Evolutionary conservation across 352 stramenopile species (phyloP), one percentile per base, ranked within the genome.

Genomic region (Phytopythium ostracodes): DNA sequence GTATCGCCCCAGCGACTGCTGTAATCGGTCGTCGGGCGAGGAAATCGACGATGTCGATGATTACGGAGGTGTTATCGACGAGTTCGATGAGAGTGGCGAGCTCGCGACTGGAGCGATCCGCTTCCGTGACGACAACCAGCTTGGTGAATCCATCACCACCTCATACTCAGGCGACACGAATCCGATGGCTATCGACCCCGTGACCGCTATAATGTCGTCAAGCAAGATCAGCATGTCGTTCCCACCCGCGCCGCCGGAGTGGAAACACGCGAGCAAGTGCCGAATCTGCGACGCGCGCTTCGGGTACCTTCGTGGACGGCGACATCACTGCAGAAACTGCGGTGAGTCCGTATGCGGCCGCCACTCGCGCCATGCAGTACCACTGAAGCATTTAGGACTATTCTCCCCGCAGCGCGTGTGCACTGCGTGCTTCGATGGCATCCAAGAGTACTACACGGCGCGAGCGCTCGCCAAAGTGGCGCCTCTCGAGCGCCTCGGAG

Each of bases 311-410:
- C 75, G 76, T 63, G 77, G 77, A 24, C 53, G 53, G 9, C 79
- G 85, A 27, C 87, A 96, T 65, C 87, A 96, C 61, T 96, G 87
- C 65, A 69, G 87, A 40, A 89, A 84, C 62, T 96, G 87, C 56
- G 87, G 87, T 7, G 69, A 85, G 36, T 89, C 88, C 1, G 85
- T 94, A 3, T 96, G 87, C 62, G 71, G 77, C n/a, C 67, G 67
- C 31, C 88, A 92, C 66, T 91, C 79, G 6, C 74, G 75, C 35
- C 69, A 89, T 53, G 63, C 75, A 12, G 60, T 93, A 20, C 71
- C 79, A 9, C 57, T 97, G 43, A 79, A 87, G 60, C 75, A 86
- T 50, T 62, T 84, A 10, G 81, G 75, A 14, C 65, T 88, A 2
- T 81, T 78, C 52, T 24, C 81, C 9, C 76, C 81, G 4, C 73